Conservation (phyloP, 768 basidiomycete genomes). For the Auricularia heimuer region DNA sequence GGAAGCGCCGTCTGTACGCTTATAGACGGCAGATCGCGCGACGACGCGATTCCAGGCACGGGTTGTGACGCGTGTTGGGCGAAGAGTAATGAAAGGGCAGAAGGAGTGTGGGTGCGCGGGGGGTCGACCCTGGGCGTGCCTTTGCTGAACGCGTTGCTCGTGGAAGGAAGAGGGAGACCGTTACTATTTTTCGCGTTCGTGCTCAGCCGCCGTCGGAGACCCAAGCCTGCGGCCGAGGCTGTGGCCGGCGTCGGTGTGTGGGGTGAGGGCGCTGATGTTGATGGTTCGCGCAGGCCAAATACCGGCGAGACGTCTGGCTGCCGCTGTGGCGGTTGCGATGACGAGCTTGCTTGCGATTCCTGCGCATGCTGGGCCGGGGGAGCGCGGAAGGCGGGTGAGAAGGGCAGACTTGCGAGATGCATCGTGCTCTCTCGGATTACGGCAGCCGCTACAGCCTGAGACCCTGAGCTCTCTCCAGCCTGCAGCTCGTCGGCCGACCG, state of each 20-base stretch:
- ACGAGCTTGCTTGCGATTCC: no score
- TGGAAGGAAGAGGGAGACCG: background rate
- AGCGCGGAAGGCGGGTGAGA: background rate
- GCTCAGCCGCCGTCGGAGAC: background rate
- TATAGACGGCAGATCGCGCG: background rate
- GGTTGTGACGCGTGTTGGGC: background rate
- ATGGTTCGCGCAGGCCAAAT: background rate
- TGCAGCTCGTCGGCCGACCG: background rate
- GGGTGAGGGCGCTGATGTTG: background rate
- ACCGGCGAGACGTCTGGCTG: background rate
- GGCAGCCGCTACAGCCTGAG: background rate
- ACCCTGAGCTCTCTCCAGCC: background rate
- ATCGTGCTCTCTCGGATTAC: background rate
- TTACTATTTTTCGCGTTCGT: background rate
- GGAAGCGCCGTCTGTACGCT: background rate
- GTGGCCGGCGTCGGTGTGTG: background rate
- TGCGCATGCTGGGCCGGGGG: background rate
- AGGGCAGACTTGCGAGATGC: conserved; percentile 1
- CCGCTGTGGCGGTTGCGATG: background rate
- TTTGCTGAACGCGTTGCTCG: background rate
- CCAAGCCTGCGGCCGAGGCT: background rate
- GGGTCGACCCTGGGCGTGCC: conserved; percentile 1
- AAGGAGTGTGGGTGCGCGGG: background rate
- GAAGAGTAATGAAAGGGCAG: background rate
- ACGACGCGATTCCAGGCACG: background rate